Evolutionary conservation across 2,329 filamentous ascomycete species (phyloP).

Genomic region (Erysiphe neolycopersici): DNA sequence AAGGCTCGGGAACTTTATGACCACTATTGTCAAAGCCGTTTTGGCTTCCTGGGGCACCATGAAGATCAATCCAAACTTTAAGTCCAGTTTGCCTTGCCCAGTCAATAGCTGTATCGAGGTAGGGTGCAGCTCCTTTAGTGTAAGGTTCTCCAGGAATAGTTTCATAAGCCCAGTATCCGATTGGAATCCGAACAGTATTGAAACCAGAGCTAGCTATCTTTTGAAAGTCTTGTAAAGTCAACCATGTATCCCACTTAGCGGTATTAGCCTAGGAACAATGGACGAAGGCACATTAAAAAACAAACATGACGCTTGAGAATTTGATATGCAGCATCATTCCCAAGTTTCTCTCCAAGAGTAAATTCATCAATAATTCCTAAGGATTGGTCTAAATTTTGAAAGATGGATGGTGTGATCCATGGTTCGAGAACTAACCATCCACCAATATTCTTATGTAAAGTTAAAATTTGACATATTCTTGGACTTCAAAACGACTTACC

Average conservation of each 20-base stretch:
- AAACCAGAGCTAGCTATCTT: conserved; percentile 28
- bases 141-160: conserved; percentile 23
- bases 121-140: conserved; percentile 22
- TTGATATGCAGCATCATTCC: conserved; percentile 19
- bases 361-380: conserved; percentile 13
- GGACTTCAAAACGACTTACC: not conserved
- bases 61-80: conserved; percentile 31
- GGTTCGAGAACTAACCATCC: conserved; percentile 15
- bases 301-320: conserved; percentile 22
- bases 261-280: conserved; percentile 1
- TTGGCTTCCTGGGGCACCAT: conserved; percentile 27
- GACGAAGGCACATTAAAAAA: conserved; percentile 6
- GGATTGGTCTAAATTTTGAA: conserved; percentile 15
- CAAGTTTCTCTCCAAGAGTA: conserved; percentile 18
- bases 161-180: conserved; percentile 32
- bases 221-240: conserved; percentile 21
- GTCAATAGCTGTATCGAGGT: conserved; percentile 27
- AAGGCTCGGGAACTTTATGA: conserved; percentile 17
- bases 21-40: conserved; percentile 38
- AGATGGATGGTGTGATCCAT: conserved; percentile 32
- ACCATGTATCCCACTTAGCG: conserved; percentile 12
- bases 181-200: conserved; percentile 30
- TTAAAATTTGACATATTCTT: not conserved
- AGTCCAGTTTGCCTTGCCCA: conserved; percentile 25
- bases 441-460: conserved; percentile 10